Evolutionary conservation across 192 early-diverging fungal genomes (phyloP), one percentile per base, ranked within the genome.

Genomic region (Backusella luteola): DNA sequence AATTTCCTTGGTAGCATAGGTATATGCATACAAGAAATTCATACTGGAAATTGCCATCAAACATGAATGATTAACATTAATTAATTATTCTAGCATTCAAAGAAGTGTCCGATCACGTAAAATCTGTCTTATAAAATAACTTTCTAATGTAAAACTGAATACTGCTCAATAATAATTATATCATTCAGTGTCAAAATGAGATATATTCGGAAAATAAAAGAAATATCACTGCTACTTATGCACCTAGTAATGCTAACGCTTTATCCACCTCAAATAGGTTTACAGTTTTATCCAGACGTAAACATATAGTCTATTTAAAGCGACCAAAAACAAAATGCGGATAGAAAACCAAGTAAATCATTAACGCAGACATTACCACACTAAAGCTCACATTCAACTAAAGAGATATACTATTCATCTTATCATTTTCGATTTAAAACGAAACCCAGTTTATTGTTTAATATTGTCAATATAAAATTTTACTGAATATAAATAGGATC

Each of bases 121-220:
- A 49, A 49, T 49, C 6, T n/a, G 19, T n/a, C 19, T 49, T 49
- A 6, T 49, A n/a, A 49, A 49, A 49, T n/a, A 19, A n/a, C n/a
- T n/a, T 49, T 49, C 46, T n/a, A n/a, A 49, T 49, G 6, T 1
- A 49, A 49, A 49, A n/a, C 7, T n/a, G 17, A 21, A 49, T n/a
- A 49, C 46, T n/a, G 19, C 46, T n/a, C 46, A 19, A 49, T n/a
- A 3, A 49, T 49, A 19, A 6, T n/a, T 6, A 7, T 49, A 6
- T 7, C 15, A 49, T 49, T 21, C 46, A 49, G 15, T 49, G 46
- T 49, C 46, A 63, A 63, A 63, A 63, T 29, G 26, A 26, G n/a
- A 23, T 63, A 63, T 63, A 8, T 63, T 63, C 56, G 56, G 56
- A 63, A 63, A 63, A 63, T 63, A 63, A 63, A 63, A 63, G 56